Evolutionary conservation across 108 stramenopile species (phyloP), one percentile per base, ranked within the genome.

Genomic region (Cyclotella distinguenda): DNA sequence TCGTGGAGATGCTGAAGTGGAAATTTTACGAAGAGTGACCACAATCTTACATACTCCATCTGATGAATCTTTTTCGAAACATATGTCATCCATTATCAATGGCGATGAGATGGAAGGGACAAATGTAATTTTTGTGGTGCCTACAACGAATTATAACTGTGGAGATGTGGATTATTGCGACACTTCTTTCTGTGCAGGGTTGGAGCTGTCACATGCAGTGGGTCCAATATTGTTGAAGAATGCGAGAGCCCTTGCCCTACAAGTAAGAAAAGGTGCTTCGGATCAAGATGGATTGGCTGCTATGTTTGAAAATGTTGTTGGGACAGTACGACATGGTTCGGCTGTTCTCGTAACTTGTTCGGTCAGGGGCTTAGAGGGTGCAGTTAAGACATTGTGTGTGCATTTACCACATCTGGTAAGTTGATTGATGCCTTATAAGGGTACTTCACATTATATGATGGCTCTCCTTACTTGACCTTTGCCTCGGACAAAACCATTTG

Each of bases 291-390:
- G 82, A 9, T 34, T 56, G 31, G 63, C 83, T 30, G 90, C 85
- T 9, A 27, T 88, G 18, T 91, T 85, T 58, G 90, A 88, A 73
- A 60, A 74, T 12, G 76, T 84, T 25, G 85, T 83, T 23, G 89
- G 90, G 23, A 83, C 70, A 62, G 74, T 84, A 30, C 16, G 60
- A 21, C 53, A 60, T 9, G 18, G 66, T 11, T 79, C 84, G 31
- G 59, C 82, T 6, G 75, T 87, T 58, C 33, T 90, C 5, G 49
- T 87, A 45, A 69, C 62, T 18, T 52, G 86, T 13, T 72, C 84
- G 0, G 86, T 84, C 36, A 54, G 13, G 34, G 89, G 89, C 19
- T 34, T 87, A 8, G 57, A 53, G 12, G 84, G 83, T n/a, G 86
- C 81, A 34, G 74, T 86, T 11, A 26, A 28, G 0, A 71, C 75